Percentiles rank a stretch among this genome's conserved stretches.
These are phyloP conservation scores for Pythium biforme DNA, from an alignment of 352 stramenopile species.

Conservation along the genomic window DNA sequence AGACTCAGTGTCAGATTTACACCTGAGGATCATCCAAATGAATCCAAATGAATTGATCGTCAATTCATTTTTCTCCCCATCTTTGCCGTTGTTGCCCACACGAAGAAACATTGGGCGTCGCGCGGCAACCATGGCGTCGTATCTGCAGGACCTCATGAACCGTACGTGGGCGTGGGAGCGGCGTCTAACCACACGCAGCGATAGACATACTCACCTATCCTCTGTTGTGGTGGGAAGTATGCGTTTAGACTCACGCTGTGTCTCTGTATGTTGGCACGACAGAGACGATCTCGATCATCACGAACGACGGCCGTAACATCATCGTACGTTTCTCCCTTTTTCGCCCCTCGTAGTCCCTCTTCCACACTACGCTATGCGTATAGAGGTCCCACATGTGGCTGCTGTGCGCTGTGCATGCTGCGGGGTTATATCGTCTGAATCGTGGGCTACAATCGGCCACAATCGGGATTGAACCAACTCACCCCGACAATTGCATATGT, in stretches of 20 bases:
- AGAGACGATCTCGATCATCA: slow-evolving; percentile 92
- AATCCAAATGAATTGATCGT: slow-evolving; percentile 23
- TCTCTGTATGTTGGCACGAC: not conserved
- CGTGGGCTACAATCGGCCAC: not conserved
- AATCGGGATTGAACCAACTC: too few relatives aligned
- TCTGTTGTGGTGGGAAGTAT: too few relatives aligned
- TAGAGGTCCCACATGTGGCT: too few relatives aligned
- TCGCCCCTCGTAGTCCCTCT: too few relatives aligned
- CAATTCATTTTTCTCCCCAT: slow-evolving; percentile 24
- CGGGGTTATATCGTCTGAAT: not conserved
- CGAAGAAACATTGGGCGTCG: not conserved
- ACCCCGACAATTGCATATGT: not conserved
- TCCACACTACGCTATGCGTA: not conserved
- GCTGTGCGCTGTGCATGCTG: not conserved
- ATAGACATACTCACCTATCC: not conserved
- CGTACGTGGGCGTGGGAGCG: slow-evolving; percentile 40
- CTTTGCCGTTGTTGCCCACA: not conserved
- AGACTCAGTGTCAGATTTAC: slow-evolving; percentile 15
- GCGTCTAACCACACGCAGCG: not conserved
- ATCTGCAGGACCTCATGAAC: slow-evolving; percentile 83
- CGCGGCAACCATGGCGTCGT: slow-evolving; percentile 60
- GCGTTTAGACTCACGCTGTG: not conserved
- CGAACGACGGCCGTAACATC: slow-evolving; percentile 94
- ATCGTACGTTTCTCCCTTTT: slow-evolving; percentile 54
- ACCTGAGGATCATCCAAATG: slow-evolving; percentile 21